Base-by-base conservation (phyloP, 1,284 basidiomycete species). In the Peniophora sp. region DNA sequence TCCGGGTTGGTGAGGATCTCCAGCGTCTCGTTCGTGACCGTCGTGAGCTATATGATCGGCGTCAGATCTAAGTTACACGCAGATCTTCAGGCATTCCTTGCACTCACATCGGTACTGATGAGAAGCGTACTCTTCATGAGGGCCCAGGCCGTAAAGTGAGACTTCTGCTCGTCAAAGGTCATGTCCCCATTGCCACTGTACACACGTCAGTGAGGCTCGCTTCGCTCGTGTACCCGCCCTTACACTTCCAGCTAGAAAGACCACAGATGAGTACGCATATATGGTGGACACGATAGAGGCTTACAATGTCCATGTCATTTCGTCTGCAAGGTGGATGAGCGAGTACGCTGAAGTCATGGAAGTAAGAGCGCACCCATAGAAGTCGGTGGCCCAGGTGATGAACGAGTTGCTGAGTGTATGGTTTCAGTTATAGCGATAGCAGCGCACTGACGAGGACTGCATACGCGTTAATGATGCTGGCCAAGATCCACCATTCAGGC, bases 1-100 rank as follows among this genome's bases (percentile, higher is more conserved):
- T 85, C 83, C 39, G 58, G 60, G 61, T 85, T 85, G 58, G 68
- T 80, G 44, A 85, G 66, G 56, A 85, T 78, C 36, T 69, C 68
- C 1, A 85, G 63, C 11, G 72, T 71, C 48, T 77, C 69, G 20
- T 72, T 57, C 18, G 74, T 74, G 42, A 75, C 70, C 10, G 61
- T 60, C 24, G 76, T 68, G 34, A 85, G 64, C 83, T 85, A 52
- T 12, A 41, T 10, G n/a, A n/a, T 10, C n/a, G 10, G 34, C 34
- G n/a, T 36, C 37, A 41, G 37, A n/a, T 15, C 5, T 20, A 5
- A 41, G 15, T n/a, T 41, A 15, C 37, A 41, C 27, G 27, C 27
- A 32, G 5, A n/a, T 15, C 5, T 15, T 5, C 6, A 8, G 37
- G 15, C 15, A 41, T 5, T 5, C 5, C 8, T 6, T n/a, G 18